A percentile compares a stretch with the other conserved stretches of the same genome.
Conservation (phyloP, 2,329 filamentous ascomycete genomes). For the Camptophora hylomeconis region DNA sequence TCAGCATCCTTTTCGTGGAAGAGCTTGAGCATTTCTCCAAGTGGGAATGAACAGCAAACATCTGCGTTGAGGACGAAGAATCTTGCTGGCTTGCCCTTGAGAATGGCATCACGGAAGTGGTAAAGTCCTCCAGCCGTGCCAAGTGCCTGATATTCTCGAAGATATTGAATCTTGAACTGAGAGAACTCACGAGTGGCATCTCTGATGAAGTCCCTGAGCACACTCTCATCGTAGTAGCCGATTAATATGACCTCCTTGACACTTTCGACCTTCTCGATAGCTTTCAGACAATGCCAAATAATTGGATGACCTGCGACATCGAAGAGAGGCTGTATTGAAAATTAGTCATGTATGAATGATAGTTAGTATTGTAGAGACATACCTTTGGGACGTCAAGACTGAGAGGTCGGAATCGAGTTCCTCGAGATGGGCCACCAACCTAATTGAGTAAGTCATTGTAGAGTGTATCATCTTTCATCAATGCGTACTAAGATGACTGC, state of each 20-base stretch:
- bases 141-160: slow-evolving; percentile 92
- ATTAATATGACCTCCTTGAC: slow-evolving; percentile 96
- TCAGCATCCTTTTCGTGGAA: slow-evolving; percentile 93
- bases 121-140: slow-evolving; percentile 94
- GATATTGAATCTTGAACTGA: slow-evolving; percentile 80
- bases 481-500: slow-evolving; percentile 76
- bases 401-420: slow-evolving; percentile 87
- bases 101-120: slow-evolving; percentile 97
- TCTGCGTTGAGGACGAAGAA: slow-evolving; percentile 97
- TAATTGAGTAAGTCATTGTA: slow-evolving; percentile 33
- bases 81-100: slow-evolving; percentile 86
- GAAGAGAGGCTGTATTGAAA: slow-evolving; percentile 63
- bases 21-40: slow-evolving; percentile 87
- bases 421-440: slow-evolving; percentile 91
- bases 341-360: background rate
- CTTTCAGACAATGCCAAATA: slow-evolving; percentile 92
- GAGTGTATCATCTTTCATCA: slow-evolving; percentile 7
- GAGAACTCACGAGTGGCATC: slow-evolving; percentile 75
- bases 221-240: slow-evolving; percentile 94
- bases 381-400: slow-evolving; percentile 95
- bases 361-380: slow-evolving; percentile 17
- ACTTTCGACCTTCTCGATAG: slow-evolving; percentile 77
- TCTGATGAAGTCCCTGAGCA: slow-evolving; percentile 98
- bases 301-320: slow-evolving; percentile 97
- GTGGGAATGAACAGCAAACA: slow-evolving; percentile 95